Conservation (phyloP, 495 filamentous ascomycete species). For the Penicillium silybi region DNA sequence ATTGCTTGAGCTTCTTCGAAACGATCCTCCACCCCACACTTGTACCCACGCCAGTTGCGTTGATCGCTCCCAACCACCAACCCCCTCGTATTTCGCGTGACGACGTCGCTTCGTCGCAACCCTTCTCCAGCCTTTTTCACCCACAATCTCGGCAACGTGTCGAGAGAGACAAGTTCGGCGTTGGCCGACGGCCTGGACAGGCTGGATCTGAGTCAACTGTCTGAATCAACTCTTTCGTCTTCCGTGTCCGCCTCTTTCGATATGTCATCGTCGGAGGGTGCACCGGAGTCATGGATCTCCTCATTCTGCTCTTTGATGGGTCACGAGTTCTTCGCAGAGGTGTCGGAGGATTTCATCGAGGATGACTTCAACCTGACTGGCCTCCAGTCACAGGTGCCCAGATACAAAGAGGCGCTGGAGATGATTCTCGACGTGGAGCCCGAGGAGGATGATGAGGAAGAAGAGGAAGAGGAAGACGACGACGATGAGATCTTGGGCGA, state of each 20-base stretch:
- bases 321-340: conserved; percentile 98
- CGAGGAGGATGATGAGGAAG: conserved; percentile 83
- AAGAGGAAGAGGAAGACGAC: conserved; percentile 69
- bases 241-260: conserved; percentile 47
- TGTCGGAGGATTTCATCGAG: conserved; percentile 98
- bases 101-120: conserved; percentile 24
- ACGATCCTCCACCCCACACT: conserved; percentile 1
- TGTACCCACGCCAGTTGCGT: background rate
- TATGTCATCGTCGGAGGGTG: conserved; percentile 71
- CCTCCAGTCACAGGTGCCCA: conserved; percentile 88
- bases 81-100: conserved; percentile 20
- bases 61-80: conserved; percentile 4
- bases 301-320: conserved; percentile 93
- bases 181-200: conserved; percentile 51
- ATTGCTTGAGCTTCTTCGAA: background rate
- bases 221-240: conserved; percentile 46
- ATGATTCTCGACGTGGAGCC: conserved; percentile 99
- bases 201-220: conserved; percentile 51
- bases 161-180: conserved; percentile 49
- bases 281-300: conserved; percentile 93
- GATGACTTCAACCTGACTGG: conserved; percentile 99
- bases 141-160: conserved; percentile 46
- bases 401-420: conserved; percentile 96
- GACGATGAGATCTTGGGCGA: conserved; percentile 70
- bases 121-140: conserved; percentile 10